Evolutionary conservation across 2,329 filamentous ascomycete genomes (phyloP).

Genomic region (Trichophyton rubrum): DNA sequence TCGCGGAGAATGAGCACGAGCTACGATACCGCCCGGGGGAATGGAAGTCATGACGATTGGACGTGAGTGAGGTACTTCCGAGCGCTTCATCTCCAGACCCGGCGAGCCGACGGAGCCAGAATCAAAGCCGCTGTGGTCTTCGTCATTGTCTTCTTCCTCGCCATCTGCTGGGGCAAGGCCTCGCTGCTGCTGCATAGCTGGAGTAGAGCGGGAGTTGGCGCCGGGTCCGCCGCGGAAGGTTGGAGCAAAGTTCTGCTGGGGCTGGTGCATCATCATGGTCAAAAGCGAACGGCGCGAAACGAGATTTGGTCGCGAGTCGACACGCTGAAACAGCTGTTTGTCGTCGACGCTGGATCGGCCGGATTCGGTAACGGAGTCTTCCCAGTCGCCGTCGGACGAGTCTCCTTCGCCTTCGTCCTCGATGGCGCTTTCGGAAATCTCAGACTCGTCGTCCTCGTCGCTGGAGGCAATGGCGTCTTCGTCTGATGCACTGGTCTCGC

Average conservation of each 20-base stretch:
- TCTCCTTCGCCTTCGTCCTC: conserved; percentile 44
- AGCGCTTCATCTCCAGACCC: conserved; percentile 46
- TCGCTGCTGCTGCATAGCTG: conserved; percentile 31
- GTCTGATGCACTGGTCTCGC: conserved; percentile 39
- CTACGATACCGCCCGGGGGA: conserved; percentile 50
- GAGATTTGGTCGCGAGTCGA: conserved; percentile 76
- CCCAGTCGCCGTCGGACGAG: conserved; percentile 46
- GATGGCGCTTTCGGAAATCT: conserved; percentile 69
- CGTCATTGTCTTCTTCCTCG: conserved; percentile 44
- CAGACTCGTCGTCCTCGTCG: conserved; percentile 50
- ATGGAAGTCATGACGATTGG: conserved; percentile 65
- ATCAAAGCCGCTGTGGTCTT: conserved; percentile 41
- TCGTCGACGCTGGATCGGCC: conserved; percentile 73
- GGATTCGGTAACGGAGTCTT: conserved; percentile 63
- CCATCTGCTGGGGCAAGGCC: conserved; percentile 47
- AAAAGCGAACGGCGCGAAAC: conserved; percentile 78
- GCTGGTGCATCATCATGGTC: conserved; percentile 76
- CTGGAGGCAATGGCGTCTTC: conserved; percentile 50
- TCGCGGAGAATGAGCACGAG: conserved; percentile 63
- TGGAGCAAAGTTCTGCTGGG: conserved; percentile 54
- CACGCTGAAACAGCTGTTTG: conserved; percentile 70
- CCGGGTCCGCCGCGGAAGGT: neutral
- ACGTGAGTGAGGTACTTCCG: conserved; percentile 58
- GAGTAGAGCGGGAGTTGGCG: conserved; percentile 28
- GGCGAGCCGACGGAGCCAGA: conserved; percentile 15